These are phyloP conservation scores for Boletus eberwhitei DNA, from an alignment of 768 basidiomycete genomes.

Conservation along the genomic window DNA sequence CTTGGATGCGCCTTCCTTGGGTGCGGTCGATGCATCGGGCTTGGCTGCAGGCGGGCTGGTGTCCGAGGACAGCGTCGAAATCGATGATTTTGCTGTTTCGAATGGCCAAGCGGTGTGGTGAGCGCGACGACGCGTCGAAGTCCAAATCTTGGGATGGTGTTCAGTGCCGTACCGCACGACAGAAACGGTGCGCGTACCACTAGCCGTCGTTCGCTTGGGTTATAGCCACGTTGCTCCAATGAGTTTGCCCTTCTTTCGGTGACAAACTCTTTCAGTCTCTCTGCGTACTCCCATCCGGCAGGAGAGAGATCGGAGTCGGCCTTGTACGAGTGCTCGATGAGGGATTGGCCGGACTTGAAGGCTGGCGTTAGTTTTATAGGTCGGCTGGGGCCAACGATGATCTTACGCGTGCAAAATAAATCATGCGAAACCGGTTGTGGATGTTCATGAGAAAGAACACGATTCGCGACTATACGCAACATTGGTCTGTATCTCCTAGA, in stretches of 20 bases:
- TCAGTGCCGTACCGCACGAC: neutral
- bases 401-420: constrained; percentile 92
- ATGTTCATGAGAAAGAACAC: constrained; percentile 99
- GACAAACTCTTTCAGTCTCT: constrained; percentile 85
- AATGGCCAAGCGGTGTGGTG: constrained; percentile 98
- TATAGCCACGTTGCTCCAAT: constrained; percentile 66
- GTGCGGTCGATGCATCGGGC: neutral
- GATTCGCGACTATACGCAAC: constrained; percentile 68
- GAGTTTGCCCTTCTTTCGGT: constrained; percentile 76
- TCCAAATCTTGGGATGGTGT: constrained; percentile 75
- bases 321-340: constrained; percentile 98
- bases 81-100: constrained; percentile 35
- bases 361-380: neutral
- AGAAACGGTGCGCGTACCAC: constrained; percentile 47
- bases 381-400: neutral
- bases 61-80: constrained; percentile 9
- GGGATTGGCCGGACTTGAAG: constrained; percentile 88
- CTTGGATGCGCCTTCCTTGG: constrained; percentile 17
- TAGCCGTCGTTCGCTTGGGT: constrained; percentile 55
- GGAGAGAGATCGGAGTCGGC: constrained; percentile 96
- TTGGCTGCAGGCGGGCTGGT: neutral
- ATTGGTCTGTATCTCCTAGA: neutral
- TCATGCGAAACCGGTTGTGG: constrained; percentile 87
- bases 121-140: constrained; percentile 87
- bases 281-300: constrained; percentile 94